A percentile compares a stretch with the other conserved stretches of the same genome.
Evolutionary conservation across 1,284 basidiomycete genomes (phyloP).

Genomic region (Rhodotorula glutinis): DNA sequence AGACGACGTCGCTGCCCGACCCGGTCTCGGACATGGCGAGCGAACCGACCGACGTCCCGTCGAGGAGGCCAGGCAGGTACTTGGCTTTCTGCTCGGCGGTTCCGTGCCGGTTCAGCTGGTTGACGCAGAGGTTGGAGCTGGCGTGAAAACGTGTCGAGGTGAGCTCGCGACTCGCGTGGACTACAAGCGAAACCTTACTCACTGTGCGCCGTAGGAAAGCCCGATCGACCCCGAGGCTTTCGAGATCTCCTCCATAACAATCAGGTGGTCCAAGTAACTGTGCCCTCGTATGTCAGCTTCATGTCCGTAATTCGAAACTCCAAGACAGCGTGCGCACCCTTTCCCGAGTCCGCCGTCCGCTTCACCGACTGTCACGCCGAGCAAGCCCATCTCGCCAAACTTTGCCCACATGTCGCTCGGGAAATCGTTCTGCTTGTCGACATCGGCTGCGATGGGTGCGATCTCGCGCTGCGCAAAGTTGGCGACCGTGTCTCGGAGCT

Average conservation of each 20-base stretch:
- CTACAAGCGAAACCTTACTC: constrained; percentile 12
- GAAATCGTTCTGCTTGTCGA: constrained; percentile 58
- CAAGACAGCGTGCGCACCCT: not conserved
- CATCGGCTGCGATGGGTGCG: constrained; percentile 74
- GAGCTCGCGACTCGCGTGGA: not conserved
- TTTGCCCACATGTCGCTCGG: constrained; percentile 76
- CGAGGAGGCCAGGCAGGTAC: constrained; percentile 79
- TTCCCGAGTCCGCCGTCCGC: constrained; percentile 63
- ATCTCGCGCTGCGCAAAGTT: constrained; percentile 76
- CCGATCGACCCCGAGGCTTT: constrained; percentile 84
- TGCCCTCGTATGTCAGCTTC: constrained; percentile 44
- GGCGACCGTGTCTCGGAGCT: constrained; percentile 75
- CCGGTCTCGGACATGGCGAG: constrained; percentile 92
- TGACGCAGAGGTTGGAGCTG: constrained; percentile 73
- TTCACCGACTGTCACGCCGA: constrained; percentile 75
- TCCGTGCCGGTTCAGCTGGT: constrained; percentile 72
- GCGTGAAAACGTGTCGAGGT: not conserved
- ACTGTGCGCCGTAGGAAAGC: constrained; percentile 87
- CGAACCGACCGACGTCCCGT: constrained; percentile 78
- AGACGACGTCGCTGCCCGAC: constrained; percentile 67
- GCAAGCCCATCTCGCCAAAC: constrained; percentile 70
- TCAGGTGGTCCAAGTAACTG: constrained; percentile 74
- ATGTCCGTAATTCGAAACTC: not conserved
- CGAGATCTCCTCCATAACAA: constrained; percentile 85
- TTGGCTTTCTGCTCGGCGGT: constrained; percentile 79